Conservation (phyloP, 257 asterid species). For the Mitragyna speciosa region DNA sequence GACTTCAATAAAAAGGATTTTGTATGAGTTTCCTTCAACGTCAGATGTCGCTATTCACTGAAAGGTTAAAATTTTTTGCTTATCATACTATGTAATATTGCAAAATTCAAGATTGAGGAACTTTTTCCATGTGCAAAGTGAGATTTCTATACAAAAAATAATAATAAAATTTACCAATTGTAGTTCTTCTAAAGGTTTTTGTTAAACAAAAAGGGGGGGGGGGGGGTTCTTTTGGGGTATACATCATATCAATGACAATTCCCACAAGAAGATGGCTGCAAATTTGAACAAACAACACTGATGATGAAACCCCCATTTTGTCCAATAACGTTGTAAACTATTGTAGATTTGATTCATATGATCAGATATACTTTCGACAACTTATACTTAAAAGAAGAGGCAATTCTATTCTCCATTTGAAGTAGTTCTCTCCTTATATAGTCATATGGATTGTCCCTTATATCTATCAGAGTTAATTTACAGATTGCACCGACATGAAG, state of each 20-base stretch:
- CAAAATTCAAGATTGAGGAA: background rate
- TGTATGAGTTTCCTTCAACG: too few species aligned
- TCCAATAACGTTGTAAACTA: too few species aligned
- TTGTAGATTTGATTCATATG: background rate
- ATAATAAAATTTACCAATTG: background rate
- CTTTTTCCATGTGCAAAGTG: too few species aligned
- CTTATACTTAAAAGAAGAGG: slow-evolving; percentile 7
- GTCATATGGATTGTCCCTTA: background rate
- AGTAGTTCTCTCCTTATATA: background rate
- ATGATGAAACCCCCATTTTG: too few species aligned
- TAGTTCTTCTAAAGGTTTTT: background rate
- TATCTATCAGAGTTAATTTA: background rate
- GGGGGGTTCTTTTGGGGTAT: too few species aligned
- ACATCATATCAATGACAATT: slow-evolving; percentile 1
- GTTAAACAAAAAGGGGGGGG: too few species aligned
- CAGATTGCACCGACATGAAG: slow-evolving; percentile 19
- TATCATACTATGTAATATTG: background rate
- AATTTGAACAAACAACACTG: background rate
- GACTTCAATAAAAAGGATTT: too few species aligned
- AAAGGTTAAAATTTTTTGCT: too few species aligned
- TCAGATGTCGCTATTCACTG: too few species aligned
- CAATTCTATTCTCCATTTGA: background rate
- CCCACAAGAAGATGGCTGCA: background rate
- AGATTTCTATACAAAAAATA: too few species aligned
- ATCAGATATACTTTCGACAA: background rate